A percentile compares a stretch with the other conserved stretches of the same genome.
Conservation (phyloP, 345 rosid species). For the Barbarea vulgaris region DNA sequence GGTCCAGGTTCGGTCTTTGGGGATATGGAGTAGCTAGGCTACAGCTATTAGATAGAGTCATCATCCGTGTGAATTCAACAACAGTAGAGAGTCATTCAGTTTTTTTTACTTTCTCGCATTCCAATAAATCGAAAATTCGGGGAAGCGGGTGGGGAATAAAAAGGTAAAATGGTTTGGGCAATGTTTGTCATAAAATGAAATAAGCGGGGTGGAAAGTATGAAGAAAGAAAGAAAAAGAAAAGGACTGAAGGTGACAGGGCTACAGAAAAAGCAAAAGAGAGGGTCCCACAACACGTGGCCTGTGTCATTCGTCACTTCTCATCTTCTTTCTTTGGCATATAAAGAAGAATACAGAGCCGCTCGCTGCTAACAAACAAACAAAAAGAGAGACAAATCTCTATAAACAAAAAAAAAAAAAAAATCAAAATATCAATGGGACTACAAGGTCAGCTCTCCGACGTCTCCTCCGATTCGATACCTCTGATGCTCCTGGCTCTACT, state of each 20-base stretch:
- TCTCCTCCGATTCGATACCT: constrained; percentile 76
- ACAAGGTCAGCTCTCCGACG: constrained; percentile 64
- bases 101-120: neutral
- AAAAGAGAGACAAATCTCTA: neutral
- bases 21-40: constrained; percentile 9
- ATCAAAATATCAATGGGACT: constrained; percentile 53
- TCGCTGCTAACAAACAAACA: neutral
- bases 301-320: constrained; percentile 15
- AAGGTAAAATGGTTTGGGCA: neutral
- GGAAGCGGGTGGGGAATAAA: neutral
- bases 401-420: no score
- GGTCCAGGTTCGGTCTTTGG: constrained; percentile 1
- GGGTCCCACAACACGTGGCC: constrained; percentile 44
- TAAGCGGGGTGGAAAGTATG: neutral
- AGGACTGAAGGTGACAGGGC: constrained; percentile 29
- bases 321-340: neutral
- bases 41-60: neutral
- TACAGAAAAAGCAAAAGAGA: neutral
- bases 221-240: neutral
- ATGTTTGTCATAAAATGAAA: neutral
- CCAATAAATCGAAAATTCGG: neutral
- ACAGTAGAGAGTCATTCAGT: neutral
- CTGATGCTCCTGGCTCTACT: constrained; percentile 57
- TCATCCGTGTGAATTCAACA: constrained; percentile 9
- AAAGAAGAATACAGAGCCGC: constrained; percentile 12